Base-by-base conservation (phyloP, 2,329 filamentous ascomycete genomes). In the Septoria linicola region DNA sequence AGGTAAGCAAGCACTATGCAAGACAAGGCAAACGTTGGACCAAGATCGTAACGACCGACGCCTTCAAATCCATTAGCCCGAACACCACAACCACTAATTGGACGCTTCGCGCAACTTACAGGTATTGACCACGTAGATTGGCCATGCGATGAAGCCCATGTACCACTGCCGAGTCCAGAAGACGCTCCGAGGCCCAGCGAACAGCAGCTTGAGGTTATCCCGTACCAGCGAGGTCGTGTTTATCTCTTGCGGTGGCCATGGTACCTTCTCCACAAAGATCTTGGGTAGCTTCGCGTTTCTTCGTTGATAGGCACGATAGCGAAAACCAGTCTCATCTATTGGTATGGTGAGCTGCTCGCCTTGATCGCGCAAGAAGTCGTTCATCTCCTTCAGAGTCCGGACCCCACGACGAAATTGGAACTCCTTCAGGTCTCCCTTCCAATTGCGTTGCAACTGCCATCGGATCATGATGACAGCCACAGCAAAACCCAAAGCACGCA, bases 121-220 rank as follows among this genome's bases (percentile, higher is more conserved):
- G 25, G 60, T 49, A 3, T 54, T 25, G 10, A 40, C 45, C 13
- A 59, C 51, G 39, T 53, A 59, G 17, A 57, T 21, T 16, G 49
- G 31, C 55, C 51, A 60, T 10, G 46, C 46, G 14, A 54, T 10
- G 25, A 50, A 61, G 10, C 57, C 53, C 44, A 55, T 54, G 6
- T 45, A 25, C 57, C 54, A 61, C 43, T 58, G 57, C 53, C 56
- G 46, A 8, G 53, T 55, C 57, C 58, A 61, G 42, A 45, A 59
- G 34, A 23, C 45, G 16, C 50, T 40, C 20, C 49, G 35, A 17
- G 17, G 16, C 21, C 36, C 42, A 3, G 50, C 43, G 4, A 59
- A 40, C 16, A 55, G 16, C 23, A 51, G 45, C 43, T 51, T 51
- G 41, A 57, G 58, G 21, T 49, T 56, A 17, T 55, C 57, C 51